Evolutionary conservation across 345 rosid genomes (phyloP), one percentile per base, ranked within the genome.

Genomic region (Gynandropsis gynandra): DNA sequence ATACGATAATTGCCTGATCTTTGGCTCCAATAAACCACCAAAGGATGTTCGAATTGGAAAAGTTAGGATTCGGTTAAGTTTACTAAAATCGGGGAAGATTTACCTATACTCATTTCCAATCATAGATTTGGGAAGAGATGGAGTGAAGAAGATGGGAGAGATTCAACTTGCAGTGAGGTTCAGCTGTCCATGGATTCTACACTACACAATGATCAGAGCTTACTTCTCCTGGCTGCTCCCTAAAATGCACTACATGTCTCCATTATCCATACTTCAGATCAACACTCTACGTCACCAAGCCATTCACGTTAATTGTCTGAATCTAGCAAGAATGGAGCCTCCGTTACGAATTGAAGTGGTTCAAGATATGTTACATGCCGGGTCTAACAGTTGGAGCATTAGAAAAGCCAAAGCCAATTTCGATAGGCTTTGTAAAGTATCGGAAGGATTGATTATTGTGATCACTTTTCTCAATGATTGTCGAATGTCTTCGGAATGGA

Each of bases 231-330:
- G 7, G 67, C 16, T 63, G 38, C 5, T 47, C 9, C 67, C 67
- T 4, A 63, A 63, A 17, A 10, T 56, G 8, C 62, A 63, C n/a
- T 63, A 63, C 50, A 63, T 47, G 11, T 39, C n/a, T 48, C 67
- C 67, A 9, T 0, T 47, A 15, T 35, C 45, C 5, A 1, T 41
- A 32, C n/a, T 10, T 1, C 67, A 63, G 29, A 1, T 11, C 4
- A 61, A 63, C 1, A 0, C 0, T 0, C 9, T 63, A 10, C 10
- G 50, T 31, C 4, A 0, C 5, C 17, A 11, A 41, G 67, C 67
- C 0, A 61, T 63, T 4, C 16, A 41, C 0, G 4, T 63, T 29
- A 33, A 20, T 2, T 63, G 62, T 31, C 0, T 0, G 50, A 55
- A 63, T 19, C 43, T 63, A 1, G 50, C 44, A 32, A 63, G 3